Conservation (phyloP, 2,329 filamentous ascomycete genomes). For the Colletotrichum magnum region DNA sequence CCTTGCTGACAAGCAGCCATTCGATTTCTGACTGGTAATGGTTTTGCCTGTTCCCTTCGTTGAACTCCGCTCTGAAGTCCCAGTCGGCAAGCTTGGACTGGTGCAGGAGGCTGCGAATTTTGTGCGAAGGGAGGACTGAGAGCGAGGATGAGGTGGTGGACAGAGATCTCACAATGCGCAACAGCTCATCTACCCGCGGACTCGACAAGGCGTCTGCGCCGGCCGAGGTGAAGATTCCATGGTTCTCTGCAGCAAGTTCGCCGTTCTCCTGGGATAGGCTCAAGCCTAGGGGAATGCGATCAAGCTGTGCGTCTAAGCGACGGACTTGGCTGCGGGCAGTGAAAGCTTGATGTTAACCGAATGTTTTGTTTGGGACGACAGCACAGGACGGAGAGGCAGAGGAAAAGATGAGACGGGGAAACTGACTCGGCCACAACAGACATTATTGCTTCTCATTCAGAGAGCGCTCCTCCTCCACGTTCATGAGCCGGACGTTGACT, state of each 20-base stretch:
- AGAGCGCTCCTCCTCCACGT: constrained; percentile 38
- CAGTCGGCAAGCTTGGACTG: constrained; percentile 68
- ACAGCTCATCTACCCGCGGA: constrained; percentile 72
- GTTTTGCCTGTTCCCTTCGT: constrained; percentile 44
- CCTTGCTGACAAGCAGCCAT: constrained; percentile 93
- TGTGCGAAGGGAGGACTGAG: constrained; percentile 70
- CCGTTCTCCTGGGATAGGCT: constrained; percentile 42
- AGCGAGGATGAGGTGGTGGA: constrained; percentile 78
- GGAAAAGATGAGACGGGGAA: constrained; percentile 29
- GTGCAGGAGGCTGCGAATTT: constrained; percentile 73
- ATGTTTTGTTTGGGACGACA: constrained; percentile 35
- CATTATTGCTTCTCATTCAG: constrained; percentile 48
- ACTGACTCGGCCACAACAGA: constrained; percentile 65
- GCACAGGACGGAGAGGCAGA: constrained; percentile 2
- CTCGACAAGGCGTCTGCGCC: constrained; percentile 62
- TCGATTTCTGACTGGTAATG: constrained; percentile 79
- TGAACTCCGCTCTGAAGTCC: constrained; percentile 45
- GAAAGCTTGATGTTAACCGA: constrained; percentile 41
- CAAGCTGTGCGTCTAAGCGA: constrained; percentile 75
- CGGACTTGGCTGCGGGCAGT: constrained; percentile 67
- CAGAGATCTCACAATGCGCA: constrained; percentile 78
- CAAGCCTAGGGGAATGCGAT: constrained; percentile 68
- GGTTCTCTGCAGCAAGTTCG: constrained; percentile 50
- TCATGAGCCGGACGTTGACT: constrained; percentile 23
- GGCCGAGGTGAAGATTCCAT: constrained; percentile 47